Percentiles rank a stretch among this genome's conserved stretches.
Evolutionary conservation across 129 eudicot species (phyloP).

Genomic region (Escallonia rubra): DNA sequence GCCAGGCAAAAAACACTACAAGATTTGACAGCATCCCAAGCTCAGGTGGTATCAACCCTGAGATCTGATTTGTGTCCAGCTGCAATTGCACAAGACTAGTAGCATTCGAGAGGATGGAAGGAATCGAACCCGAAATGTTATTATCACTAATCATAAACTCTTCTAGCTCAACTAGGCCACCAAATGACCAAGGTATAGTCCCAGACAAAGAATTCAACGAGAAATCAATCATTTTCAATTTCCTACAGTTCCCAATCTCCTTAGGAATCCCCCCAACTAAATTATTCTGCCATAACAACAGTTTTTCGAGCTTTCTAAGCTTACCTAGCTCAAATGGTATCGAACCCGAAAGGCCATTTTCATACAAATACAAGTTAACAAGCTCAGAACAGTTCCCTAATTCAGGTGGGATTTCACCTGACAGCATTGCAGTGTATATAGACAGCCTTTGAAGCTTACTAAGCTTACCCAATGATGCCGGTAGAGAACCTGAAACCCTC

Average conservation of each 20-base stretch:
- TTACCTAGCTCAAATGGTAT: constrained; percentile 49
- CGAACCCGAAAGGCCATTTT: constrained; percentile 53
- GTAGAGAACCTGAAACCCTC: constrained; percentile 51
- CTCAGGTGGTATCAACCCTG: constrained; percentile 51
- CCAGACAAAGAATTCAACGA: constrained; percentile 62
- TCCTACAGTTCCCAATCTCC: constrained; percentile 65
- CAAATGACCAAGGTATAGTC: constrained; percentile 45
- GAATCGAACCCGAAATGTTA: constrained; percentile 59
- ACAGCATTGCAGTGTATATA: constrained; percentile 56
- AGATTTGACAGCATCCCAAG: constrained; percentile 41
- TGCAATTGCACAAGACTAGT: constrained; percentile 53
- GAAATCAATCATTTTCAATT: constrained; percentile 45
- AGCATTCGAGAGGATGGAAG: constrained; percentile 44
- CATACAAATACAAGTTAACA: constrained; percentile 48
- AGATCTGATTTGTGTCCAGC: constrained; percentile 62
- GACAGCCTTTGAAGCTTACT: constrained; percentile 50
- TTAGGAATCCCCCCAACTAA: constrained; percentile 53
- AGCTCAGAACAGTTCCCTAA: constrained; percentile 62
- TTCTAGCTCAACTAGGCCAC: constrained; percentile 42
- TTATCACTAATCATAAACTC: constrained; percentile 67
- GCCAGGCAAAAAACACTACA: constrained; percentile 63
- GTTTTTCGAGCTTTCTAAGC: constrained; percentile 42
- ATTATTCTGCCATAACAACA: constrained; percentile 62
- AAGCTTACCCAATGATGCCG: constrained; percentile 52
- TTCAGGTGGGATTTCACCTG: constrained; percentile 64